Conservation (phyloP, 2,329 filamentous ascomycete species). For the Passalora sequoiae region DNA sequence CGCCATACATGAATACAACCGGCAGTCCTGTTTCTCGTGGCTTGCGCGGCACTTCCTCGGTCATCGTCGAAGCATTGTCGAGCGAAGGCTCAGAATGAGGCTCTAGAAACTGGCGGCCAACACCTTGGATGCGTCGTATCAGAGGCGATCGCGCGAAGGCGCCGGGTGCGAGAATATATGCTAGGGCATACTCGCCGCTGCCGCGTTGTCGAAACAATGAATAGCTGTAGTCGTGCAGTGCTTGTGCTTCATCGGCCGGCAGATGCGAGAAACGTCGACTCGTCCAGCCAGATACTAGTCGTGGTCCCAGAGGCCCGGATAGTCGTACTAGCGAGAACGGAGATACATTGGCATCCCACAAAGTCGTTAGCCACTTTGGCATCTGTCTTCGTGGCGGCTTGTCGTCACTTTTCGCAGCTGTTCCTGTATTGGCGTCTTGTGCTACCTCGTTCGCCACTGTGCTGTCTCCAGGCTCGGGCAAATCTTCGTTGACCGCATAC, state of each 20-base stretch:
- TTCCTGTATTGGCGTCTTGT: conserved; percentile 44
- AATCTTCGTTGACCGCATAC: conserved; percentile 72
- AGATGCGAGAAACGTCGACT: conserved; percentile 87
- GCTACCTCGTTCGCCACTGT: conserved; percentile 72
- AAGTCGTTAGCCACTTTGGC: conserved; percentile 81
- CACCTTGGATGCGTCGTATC: conserved; percentile 77
- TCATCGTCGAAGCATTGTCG: conserved; percentile 36
- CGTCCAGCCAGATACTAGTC: conserved; percentile 92
- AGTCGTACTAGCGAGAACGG: conserved; percentile 88
- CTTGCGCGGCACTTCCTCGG: conserved; percentile 57
- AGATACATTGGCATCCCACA: conserved; percentile 96
- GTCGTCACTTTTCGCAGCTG: conserved; percentile 33
- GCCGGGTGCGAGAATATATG: conserved; percentile 88
- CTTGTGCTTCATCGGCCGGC: conserved; percentile 70
- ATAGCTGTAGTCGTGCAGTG: conserved; percentile 89
- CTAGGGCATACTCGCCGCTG: conserved; percentile 87
- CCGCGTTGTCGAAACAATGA: conserved; percentile 88
- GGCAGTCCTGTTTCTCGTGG: conserved; percentile 61
- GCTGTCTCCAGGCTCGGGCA: conserved; percentile 72
- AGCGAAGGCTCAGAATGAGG: conserved; percentile 26
- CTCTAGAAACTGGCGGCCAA: conserved; percentile 65
- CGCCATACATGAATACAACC: conserved; percentile 91
- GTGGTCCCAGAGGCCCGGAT: conserved; percentile 81
- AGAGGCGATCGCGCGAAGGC: conserved; percentile 85
- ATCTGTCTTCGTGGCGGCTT: conserved; percentile 56